Conservation (phyloP, 2,329 filamentous ascomycete species). For the Neocucurbitaria cava region DNA sequence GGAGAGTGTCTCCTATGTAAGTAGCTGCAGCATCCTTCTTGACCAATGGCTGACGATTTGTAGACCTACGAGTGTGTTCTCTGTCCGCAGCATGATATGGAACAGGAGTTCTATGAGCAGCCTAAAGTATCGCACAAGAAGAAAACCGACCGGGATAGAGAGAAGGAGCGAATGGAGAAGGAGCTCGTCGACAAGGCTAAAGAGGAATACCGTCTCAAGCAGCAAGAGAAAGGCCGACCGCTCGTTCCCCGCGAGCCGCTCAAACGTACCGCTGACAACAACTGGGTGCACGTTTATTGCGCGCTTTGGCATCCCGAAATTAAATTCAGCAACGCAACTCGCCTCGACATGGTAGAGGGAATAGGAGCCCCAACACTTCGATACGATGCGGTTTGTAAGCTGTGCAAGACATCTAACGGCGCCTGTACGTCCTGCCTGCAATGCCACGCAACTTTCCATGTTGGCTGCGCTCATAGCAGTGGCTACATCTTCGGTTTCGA, state of each 20-base stretch:
- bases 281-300: conserved; percentile 96
- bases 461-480: conserved; percentile 86
- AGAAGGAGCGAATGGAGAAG: conserved; percentile 84
- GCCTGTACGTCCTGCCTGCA: conserved; percentile 85
- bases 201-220: conserved; percentile 81
- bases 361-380: conserved; percentile 76
- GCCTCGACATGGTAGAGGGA: conserved; percentile 86
- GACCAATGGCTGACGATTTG: conserved; percentile 24
- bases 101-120: conserved; percentile 83
- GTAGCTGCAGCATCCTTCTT: conserved; percentile 29
- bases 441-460: conserved; percentile 76
- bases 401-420: conserved; percentile 77
- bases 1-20: conserved; percentile 86
- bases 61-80: conserved; percentile 91
- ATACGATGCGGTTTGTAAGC: conserved; percentile 81
- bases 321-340: conserved; percentile 85
- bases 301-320: conserved; percentile 92
- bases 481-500: conserved; percentile 90
- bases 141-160: conserved; percentile 89
- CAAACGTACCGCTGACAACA: conserved; percentile 94
- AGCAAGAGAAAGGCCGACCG: conserved; percentile 84
- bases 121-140: conserved; percentile 82
- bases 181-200: conserved; percentile 81
- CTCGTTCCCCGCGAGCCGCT: conserved; percentile 85
- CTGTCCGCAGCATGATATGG: conserved; percentile 82